Conservation (phyloP, 495 filamentous ascomycete genomes). For the Talaromyces thailandensis region DNA sequence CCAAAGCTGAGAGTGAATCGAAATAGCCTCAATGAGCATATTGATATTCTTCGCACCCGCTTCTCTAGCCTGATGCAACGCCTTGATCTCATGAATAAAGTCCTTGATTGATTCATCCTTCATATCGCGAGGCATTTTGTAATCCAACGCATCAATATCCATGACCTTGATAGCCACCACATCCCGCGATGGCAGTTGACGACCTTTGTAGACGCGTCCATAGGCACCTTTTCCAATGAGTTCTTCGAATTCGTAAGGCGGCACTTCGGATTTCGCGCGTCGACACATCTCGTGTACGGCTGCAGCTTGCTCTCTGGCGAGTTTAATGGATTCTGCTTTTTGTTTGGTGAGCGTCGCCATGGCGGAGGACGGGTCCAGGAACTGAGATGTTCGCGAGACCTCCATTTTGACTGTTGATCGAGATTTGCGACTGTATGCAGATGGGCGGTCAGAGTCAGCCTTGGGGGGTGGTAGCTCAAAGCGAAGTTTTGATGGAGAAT, state of each 20-base stretch:
- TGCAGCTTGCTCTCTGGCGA: slow-evolving; percentile 38
- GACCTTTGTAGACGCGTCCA: slow-evolving; percentile 85
- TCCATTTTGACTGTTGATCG: slow-evolving; percentile 15
- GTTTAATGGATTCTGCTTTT: slow-evolving; percentile 38
- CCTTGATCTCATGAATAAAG: slow-evolving; percentile 80
- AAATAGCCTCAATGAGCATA: slow-evolving; percentile 75
- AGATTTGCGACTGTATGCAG: background rate
- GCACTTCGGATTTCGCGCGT: slow-evolving; percentile 34
- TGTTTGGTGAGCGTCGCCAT: slow-evolving; percentile 40
- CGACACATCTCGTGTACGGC: slow-evolving; percentile 42
- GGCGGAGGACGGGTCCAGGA: slow-evolving; percentile 36
- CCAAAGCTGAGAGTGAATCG: slow-evolving; percentile 85
- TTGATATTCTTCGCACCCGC: slow-evolving; percentile 85
- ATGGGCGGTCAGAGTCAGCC: background rate
- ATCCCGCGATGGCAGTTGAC: slow-evolving; percentile 44
- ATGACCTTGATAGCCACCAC: slow-evolving; percentile 92
- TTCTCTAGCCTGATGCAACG: slow-evolving; percentile 76
- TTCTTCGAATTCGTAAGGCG: slow-evolving; percentile 73
- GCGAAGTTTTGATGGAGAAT: background rate
- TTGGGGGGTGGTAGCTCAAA: background rate
- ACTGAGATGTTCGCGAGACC: slow-evolving; percentile 20
- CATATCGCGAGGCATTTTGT: slow-evolving; percentile 52
- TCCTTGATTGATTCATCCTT: slow-evolving; percentile 76
- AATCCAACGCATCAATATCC: slow-evolving; percentile 85
- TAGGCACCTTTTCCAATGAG: slow-evolving; percentile 94